Conservation (phyloP, 2,329 filamentous ascomycete species). For the Aspergillus eucalypticola region DNA sequence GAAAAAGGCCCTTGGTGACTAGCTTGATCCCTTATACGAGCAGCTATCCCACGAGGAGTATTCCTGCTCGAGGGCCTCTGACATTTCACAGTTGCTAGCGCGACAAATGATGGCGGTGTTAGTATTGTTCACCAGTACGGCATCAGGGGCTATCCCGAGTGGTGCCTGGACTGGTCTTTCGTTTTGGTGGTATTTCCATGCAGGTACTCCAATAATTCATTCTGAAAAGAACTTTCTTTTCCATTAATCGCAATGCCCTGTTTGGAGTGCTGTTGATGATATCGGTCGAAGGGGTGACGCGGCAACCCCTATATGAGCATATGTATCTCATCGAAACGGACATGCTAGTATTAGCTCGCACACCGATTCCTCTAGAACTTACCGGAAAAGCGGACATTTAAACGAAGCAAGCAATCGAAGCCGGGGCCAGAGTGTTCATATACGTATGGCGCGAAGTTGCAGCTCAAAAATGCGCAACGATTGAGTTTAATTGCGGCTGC, state of each 20-base stretch:
- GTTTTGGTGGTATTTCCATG: not conserved
- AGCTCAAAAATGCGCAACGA: not conserved
- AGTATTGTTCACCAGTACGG: not conserved
- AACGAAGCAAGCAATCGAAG: not conserved
- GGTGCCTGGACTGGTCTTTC: not conserved
- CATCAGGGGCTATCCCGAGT: not conserved
- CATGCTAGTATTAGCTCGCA: not conserved
- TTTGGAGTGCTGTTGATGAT: not conserved
- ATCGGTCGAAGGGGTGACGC: too few species aligned
- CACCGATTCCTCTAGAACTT: not conserved
- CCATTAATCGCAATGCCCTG: too few species aligned
- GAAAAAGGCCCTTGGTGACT: not conserved
- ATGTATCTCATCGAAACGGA: not conserved
- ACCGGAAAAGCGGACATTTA: not conserved
- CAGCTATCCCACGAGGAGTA: not conserved
- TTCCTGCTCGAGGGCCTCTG: not conserved
- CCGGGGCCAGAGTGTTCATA: not conserved
- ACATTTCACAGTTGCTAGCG: not conserved
- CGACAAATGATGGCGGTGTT: not conserved
- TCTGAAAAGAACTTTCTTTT: not conserved
- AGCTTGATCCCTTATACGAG: not conserved
- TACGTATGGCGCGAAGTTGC: not conserved
- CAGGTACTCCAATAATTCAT: not conserved
- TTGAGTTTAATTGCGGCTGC: constrained; percentile 4
- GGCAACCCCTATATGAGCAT: not conserved